These are phyloP conservation scores for Cystobasidium pallidum DNA, from an alignment of 1,284 basidiomycete species.

Conservation along the genomic window DNA sequence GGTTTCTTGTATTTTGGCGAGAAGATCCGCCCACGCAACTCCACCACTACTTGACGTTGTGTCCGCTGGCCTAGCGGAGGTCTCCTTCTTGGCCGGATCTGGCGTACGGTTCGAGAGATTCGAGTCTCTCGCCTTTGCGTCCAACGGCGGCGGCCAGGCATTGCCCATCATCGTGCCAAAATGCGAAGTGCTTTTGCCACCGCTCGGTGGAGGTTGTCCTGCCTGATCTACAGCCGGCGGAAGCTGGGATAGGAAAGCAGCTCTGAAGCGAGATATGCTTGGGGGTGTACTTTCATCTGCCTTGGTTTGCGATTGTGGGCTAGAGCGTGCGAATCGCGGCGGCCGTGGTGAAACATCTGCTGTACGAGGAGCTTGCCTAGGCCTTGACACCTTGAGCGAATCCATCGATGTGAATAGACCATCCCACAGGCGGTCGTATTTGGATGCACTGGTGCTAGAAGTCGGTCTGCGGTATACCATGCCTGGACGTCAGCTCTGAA, in stretches of 20 bases:
- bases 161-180: neutral
- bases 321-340: neutral
- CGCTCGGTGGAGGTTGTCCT: neutral
- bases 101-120: neutral
- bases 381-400: neutral
- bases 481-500: neutral
- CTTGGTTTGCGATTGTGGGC: neutral
- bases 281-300: neutral
- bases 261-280: constrained; percentile 1
- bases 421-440: constrained; percentile 32
- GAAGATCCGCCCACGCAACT: constrained; percentile 10
- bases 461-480: neutral
- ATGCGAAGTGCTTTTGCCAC: neutral
- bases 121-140: neutral
- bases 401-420: constrained; percentile 15
- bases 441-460: constrained; percentile 3
- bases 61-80: neutral
- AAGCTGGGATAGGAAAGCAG: neutral
- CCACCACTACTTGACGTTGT: neutral
- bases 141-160: neutral
- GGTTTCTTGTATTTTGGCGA: constrained; percentile 9
- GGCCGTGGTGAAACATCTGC: neutral
- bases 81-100: neutral
- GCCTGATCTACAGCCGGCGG: neutral
- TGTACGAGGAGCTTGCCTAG: neutral